These are phyloP conservation scores for Sordariomycetes sp. DNA, from an alignment of 2,329 filamentous ascomycete species.

Conservation along the genomic window DNA sequence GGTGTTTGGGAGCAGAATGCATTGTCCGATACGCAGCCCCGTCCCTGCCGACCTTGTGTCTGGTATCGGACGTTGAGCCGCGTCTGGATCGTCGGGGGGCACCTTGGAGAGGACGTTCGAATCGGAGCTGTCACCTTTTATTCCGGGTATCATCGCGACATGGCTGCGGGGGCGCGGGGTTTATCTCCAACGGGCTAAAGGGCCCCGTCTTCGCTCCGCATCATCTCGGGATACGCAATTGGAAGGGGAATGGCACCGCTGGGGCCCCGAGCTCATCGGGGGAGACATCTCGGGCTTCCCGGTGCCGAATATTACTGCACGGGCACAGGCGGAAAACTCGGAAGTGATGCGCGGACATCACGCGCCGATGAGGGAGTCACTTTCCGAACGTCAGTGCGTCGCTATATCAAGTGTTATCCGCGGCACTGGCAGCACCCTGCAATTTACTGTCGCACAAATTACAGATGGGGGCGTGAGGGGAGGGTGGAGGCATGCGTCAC, in stretches of 20 bases:
- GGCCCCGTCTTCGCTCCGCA: background rate
- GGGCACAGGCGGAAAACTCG: background rate
- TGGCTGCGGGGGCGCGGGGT: background rate
- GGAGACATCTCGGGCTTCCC: background rate
- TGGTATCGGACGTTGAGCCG: background rate
- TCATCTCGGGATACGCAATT: background rate
- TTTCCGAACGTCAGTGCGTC: background rate
- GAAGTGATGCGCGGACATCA: constrained; percentile 4
- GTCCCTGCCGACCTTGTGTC: background rate
- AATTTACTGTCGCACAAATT: constrained; percentile 1
- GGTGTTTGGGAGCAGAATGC: background rate
- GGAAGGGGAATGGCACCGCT: too few species aligned
- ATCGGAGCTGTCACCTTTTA: background rate
- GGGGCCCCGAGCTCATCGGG: background rate
- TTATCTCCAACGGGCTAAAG: background rate
- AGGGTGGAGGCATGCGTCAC: background rate
- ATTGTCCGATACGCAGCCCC: background rate
- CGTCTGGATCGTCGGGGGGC: background rate
- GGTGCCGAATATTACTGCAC: background rate
- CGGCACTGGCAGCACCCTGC: constrained; percentile 1
- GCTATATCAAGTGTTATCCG: background rate
- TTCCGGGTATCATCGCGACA: background rate
- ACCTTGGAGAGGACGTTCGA: background rate
- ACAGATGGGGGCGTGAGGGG: background rate
- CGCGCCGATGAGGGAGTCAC: background rate